Evolutionary conservation across 2,329 filamentous ascomycete species (phyloP).

Genomic region (Coniochaeta sp.): DNA sequence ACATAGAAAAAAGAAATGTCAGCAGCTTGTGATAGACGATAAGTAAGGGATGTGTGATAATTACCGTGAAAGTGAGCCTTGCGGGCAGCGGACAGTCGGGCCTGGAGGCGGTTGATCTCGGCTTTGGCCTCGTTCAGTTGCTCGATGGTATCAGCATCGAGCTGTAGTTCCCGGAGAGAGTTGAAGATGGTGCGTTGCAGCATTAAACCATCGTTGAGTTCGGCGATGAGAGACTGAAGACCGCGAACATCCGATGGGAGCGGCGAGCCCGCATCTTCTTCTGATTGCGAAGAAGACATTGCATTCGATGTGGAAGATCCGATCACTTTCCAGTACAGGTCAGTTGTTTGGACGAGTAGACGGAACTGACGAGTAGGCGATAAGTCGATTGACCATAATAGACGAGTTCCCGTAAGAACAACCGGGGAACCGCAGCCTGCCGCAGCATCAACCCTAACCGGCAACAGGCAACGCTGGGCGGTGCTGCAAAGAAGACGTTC

Average conservation of each 20-base stretch:
- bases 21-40: not conserved
- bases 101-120: conserved; percentile 20
- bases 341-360: too few relatives aligned
- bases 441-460: too few relatives aligned
- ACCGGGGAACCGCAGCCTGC: too few relatives aligned
- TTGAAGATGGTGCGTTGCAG: conserved; percentile 34
- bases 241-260: conserved; percentile 7
- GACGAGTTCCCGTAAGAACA: too few relatives aligned
- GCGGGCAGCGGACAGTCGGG: conserved; percentile 14
- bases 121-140: conserved; percentile 19
- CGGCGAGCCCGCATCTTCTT: not conserved
- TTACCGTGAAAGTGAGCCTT: conserved; percentile 2
- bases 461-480: too few relatives aligned
- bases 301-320: too few relatives aligned
- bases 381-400: too few relatives aligned
- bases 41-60: conserved; percentile 1
- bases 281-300: not conserved
- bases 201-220: conserved; percentile 31
- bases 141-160: conserved; percentile 13
- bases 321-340: too few relatives aligned
- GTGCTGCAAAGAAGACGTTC: too few relatives aligned
- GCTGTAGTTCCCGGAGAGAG: conserved; percentile 28
- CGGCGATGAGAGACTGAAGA: conserved; percentile 11
- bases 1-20: not conserved
- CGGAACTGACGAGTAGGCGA: too few relatives aligned